Percentiles rank a stretch among this genome's conserved stretches.
These are phyloP conservation scores for Aspergillus tamarii DNA, from an alignment of 2,329 filamentous ascomycete genomes.

Conservation along the genomic window DNA sequence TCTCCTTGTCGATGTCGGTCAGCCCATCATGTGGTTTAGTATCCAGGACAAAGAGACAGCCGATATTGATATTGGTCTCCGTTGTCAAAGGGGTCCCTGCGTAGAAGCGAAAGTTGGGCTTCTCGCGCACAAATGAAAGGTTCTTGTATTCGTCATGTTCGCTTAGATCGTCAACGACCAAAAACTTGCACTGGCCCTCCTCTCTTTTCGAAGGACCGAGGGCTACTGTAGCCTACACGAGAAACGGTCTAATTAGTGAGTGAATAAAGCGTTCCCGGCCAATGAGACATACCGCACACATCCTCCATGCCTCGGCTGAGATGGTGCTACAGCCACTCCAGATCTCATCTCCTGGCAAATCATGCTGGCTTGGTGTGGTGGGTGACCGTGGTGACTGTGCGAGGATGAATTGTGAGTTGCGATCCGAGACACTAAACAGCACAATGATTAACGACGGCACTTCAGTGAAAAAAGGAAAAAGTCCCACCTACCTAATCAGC, in stretches of 20 bases:
- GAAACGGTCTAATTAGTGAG: conserved; percentile 7
- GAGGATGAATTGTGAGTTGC: conserved; percentile 53
- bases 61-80: conserved; percentile 60
- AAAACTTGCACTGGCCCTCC: conserved; percentile 29
- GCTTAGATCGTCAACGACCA: conserved; percentile 44
- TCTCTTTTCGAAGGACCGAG: conserved; percentile 32
- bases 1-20: conserved; percentile 42
- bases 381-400: conserved; percentile 53
- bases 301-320: conserved; percentile 35
- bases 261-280: neutral
- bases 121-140: conserved; percentile 38
- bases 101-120: conserved; percentile 53
- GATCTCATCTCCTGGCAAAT: conserved; percentile 32
- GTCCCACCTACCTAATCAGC: conserved; percentile 39
- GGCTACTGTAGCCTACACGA: conserved; percentile 38
- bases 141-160: conserved; percentile 43
- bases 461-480: neutral
- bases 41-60: conserved; percentile 63
- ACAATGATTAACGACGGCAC: neutral
- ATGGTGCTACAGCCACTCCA: conserved; percentile 39
- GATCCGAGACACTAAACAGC: conserved; percentile 48
- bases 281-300: conserved; percentile 37
- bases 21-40: conserved; percentile 57
- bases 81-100: conserved; percentile 65
- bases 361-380: conserved; percentile 36